A percentile compares a stretch with the other conserved stretches of the same genome.
Evolutionary conservation across 164 flowering plant genomes (phyloP).

Genomic region (Vitis labrusca): DNA sequence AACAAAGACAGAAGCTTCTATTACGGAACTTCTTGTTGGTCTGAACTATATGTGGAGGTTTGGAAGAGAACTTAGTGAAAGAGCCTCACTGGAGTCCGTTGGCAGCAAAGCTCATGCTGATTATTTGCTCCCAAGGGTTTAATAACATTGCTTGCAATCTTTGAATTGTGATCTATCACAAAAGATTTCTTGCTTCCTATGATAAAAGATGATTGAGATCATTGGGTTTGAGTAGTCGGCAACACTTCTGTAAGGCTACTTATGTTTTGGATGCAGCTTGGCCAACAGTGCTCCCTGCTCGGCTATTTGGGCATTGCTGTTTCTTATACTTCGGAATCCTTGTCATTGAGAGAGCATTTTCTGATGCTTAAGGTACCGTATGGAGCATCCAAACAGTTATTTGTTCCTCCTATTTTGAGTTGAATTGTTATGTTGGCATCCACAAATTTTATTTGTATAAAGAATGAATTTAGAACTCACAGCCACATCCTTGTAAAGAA

Average conservation of each 20-base stretch:
- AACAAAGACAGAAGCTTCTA: slow-evolving; percentile 54
- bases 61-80: slow-evolving; percentile 22
- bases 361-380: neutral
- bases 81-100: slow-evolving; percentile 14
- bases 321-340: neutral
- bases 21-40: slow-evolving; percentile 57
- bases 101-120: slow-evolving; percentile 12
- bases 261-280: neutral
- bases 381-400: neutral
- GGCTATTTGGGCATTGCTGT: neutral
- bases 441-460: neutral
- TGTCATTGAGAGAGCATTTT: neutral
- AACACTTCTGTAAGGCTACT: neutral
- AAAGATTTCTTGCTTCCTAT: neutral
- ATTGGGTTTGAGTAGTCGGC: neutral
- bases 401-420: neutral
- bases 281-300: neutral
- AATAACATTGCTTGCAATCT: slow-evolving; percentile 12
- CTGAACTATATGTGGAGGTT: slow-evolving; percentile 51
- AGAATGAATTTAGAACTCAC: neutral
- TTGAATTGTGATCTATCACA: slow-evolving; percentile 6
- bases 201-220: neutral
- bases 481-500: slow-evolving; percentile 6
- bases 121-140: slow-evolving; percentile 9
- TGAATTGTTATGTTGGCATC: neutral